Evolutionary conservation across 164 flowering plant species (phyloP).

Genomic region (Magnolia sinica): DNA sequence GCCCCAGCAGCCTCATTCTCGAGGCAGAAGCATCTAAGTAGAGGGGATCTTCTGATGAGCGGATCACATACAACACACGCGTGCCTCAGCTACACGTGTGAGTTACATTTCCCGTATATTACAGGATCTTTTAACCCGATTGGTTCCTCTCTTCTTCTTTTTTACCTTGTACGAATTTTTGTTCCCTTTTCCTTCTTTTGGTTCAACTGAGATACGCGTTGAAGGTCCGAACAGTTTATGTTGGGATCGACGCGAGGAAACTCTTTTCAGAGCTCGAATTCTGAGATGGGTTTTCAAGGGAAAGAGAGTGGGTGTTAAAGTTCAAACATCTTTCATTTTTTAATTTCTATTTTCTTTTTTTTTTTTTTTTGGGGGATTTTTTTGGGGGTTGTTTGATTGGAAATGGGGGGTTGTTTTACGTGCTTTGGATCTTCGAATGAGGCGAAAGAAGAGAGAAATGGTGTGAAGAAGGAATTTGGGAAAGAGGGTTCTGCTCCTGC

Average conservation of each 20-base stretch:
- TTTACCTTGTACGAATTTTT: neutral
- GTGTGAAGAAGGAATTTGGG: slow-evolving; percentile 20
- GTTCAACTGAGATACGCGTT: neutral
- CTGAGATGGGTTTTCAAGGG: neutral
- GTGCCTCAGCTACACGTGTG: neutral
- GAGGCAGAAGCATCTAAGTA: neutral
- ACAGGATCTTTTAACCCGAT: neutral
- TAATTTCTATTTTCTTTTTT: neutral
- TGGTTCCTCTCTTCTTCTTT: neutral
- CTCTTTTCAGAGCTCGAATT: neutral
- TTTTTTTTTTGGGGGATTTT: neutral
- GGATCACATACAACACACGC: neutral
- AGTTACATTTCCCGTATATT: neutral
- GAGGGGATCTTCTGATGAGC: neutral
- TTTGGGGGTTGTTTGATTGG: slow-evolving; percentile 10
- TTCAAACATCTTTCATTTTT: neutral
- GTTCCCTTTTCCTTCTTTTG: neutral
- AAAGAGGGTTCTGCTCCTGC: slow-evolving; percentile 22
- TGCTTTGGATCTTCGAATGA: slow-evolving; percentile 41
- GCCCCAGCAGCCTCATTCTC: neutral
- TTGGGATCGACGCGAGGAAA: neutral
- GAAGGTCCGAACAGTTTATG: neutral
- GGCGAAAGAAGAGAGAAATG: slow-evolving; percentile 20
- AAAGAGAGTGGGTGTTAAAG: neutral
- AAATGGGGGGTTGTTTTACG: slow-evolving; percentile 39